Conservation (phyloP, 345 rosid species). For the Lepidium sativum region DNA sequence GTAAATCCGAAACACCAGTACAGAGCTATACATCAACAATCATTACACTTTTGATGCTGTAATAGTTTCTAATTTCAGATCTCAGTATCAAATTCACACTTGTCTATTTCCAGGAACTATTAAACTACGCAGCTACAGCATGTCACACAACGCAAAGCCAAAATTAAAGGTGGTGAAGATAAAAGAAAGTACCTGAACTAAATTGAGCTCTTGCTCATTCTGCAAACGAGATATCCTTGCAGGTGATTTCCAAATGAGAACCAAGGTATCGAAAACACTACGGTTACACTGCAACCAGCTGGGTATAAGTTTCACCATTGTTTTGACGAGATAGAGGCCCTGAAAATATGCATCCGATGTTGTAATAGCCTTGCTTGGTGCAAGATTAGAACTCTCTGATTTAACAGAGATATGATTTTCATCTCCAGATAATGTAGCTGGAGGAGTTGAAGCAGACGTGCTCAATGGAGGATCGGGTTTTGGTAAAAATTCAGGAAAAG, state of each 20-base stretch:
- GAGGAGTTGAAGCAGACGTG: constrained; percentile 50
- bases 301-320: constrained; percentile 81
- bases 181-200: constrained; percentile 66
- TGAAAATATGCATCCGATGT: constrained; percentile 82
- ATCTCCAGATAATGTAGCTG: constrained; percentile 52
- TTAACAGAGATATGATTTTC: constrained; percentile 49
- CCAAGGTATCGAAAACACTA: constrained; percentile 75
- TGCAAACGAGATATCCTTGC: constrained; percentile 82
- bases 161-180: not conserved
- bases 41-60: not conserved
- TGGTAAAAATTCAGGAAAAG: constrained; percentile 76
- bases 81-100: not conserved
- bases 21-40: not conserved
- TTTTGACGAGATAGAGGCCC: constrained; percentile 87
- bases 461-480: constrained; percentile 49
- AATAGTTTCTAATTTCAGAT: not conserved
- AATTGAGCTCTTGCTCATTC: constrained; percentile 88
- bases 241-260: constrained; percentile 89
- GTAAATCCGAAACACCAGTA: not conserved
- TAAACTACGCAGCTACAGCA: not conserved
- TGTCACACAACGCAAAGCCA: not conserved
- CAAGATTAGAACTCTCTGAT: constrained; percentile 45
- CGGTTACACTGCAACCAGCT: constrained; percentile 87
- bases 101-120: not conserved
- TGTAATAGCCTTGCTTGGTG: constrained; percentile 34